Base-by-base conservation (phyloP, 2,329 filamentous ascomycete species). In the Furcasterigmium furcatum region DNA sequence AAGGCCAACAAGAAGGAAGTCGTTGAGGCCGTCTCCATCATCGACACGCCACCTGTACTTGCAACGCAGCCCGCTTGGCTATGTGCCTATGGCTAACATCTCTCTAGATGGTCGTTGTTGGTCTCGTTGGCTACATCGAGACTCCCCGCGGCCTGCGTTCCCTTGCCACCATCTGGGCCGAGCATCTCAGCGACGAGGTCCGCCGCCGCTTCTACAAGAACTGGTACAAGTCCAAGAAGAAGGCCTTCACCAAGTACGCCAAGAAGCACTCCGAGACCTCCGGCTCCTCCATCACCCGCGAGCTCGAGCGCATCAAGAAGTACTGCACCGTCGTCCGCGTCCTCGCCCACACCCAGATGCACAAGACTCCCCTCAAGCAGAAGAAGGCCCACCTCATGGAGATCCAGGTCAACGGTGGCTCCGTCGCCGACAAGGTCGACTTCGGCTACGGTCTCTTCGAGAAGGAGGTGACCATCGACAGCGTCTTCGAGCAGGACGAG, bases 181-280 rank as follows among this genome's bases (percentile, higher is more conserved):
- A 97, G 85, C 94, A 99, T 76, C 77, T 99, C 76, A 89, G 88
- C 77, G 94, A 99, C 76, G 94, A 97, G 80, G 72, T 99, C 76
- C 96, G 96, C 87, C 89, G 94, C 68, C 89, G 94, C 72, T 99
- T 99, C 90, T 99, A 99, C 89, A 97, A 97, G 91, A 99, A 99
- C 88, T 99, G 94, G 94, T 99, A 99, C 88, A 96, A 96, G 88
- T 91, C 85, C 84, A 99, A 99, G 91, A 97, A 96, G 90, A 99
- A 99, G 92, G 94, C 94, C 55, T 99, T 99, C 83, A 99, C 94
- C 84, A 96, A 95, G 84, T 99, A 99, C 80, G 90, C 94, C 82
- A 99, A 97, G 90, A 92, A 95, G 86, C 90, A 97, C 87, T 91
- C 92, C 57, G 92, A 97, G 82, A 86, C 77, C 80, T 88, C 75